phyloP scores from a whole-genome alignment of 148 eudicot genomes.

The Chenopodium suecicum region DNA sequence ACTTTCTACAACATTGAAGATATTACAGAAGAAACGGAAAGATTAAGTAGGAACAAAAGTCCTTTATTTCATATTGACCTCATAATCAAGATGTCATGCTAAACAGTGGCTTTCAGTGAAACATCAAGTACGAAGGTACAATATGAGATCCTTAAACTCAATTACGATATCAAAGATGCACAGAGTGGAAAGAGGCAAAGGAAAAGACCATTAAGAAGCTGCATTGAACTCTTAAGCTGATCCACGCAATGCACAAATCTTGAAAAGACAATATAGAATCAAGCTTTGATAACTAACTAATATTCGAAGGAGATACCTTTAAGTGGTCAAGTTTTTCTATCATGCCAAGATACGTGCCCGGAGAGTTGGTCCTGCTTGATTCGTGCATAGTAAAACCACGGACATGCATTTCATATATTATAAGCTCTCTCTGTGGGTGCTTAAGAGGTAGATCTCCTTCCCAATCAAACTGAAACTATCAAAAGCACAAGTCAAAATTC shows the following conservation, averaged over 20 bases:
- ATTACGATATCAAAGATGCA: not conserved
- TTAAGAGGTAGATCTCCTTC: conserved; percentile 90
- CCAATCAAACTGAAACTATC: conserved; percentile 79
- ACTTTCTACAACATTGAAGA: not conserved
- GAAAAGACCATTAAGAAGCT: not conserved
- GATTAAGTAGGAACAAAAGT: not conserved
- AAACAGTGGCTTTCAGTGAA: not conserved
- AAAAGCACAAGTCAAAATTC: conserved; percentile 14
- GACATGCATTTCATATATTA: conserved; percentile 95
- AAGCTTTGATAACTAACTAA: not conserved
- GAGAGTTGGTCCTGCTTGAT: conserved; percentile 61
- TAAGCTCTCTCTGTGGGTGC: conserved; percentile 70
- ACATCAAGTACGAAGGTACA: not conserved
- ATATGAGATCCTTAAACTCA: not conserved
- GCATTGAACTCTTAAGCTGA: not conserved
- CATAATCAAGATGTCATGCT: not conserved
- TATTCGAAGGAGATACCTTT: conserved; percentile 50
- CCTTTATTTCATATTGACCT: not conserved
- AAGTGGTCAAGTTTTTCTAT: conserved; percentile 91
- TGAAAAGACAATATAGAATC: not conserved
- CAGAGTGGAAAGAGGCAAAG: not conserved
- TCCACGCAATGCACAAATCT: not conserved
- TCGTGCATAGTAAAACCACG: conserved; percentile 95
- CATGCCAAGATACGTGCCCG: conserved; percentile 85
- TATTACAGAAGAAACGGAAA: not conserved